Conservation (phyloP, 306 rosid genomes). For the Acacia acuminata region DNA sequence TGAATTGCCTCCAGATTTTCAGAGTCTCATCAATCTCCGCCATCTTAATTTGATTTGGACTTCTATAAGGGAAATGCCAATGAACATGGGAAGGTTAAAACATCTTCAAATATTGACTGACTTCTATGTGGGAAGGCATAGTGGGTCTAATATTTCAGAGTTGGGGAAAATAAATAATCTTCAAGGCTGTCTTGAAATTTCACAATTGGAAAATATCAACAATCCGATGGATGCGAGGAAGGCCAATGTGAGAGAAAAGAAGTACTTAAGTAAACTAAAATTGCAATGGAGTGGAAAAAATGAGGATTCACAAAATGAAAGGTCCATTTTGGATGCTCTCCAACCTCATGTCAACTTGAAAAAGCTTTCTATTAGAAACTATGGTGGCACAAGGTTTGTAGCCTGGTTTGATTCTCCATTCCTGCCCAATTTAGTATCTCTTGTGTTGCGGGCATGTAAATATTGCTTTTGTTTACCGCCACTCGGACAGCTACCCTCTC, state of each 20-base stretch:
- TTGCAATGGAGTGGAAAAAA: not conserved
- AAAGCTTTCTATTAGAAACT: not conserved
- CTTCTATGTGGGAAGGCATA: not conserved
- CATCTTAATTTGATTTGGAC: not conserved
- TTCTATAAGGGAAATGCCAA: not conserved
- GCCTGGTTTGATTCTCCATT: constrained; percentile 6
- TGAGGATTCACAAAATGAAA: not conserved
- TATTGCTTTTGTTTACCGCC: not conserved
- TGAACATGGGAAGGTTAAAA: not conserved
- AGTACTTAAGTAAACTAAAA: not conserved
- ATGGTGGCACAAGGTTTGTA: constrained; percentile 19
- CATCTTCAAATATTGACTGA: not conserved
- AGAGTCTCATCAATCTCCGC: not conserved
- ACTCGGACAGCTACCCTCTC: not conserved
- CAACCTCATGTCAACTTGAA: not conserved
- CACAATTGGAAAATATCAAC: not conserved
- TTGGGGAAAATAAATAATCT: constrained; percentile 6
- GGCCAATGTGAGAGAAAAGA: not conserved
- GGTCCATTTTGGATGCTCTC: not conserved
- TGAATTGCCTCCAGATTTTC: not conserved
- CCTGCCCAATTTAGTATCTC: not conserved
- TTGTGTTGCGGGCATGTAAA: not conserved
- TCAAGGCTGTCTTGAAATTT: constrained; percentile 11
- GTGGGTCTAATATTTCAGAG: not conserved
- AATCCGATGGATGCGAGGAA: not conserved